Evolutionary conservation across 2,329 filamentous ascomycete species (phyloP), one percentile per base, ranked within the genome.

Genomic region (Xenoacremonium recifei): DNA sequence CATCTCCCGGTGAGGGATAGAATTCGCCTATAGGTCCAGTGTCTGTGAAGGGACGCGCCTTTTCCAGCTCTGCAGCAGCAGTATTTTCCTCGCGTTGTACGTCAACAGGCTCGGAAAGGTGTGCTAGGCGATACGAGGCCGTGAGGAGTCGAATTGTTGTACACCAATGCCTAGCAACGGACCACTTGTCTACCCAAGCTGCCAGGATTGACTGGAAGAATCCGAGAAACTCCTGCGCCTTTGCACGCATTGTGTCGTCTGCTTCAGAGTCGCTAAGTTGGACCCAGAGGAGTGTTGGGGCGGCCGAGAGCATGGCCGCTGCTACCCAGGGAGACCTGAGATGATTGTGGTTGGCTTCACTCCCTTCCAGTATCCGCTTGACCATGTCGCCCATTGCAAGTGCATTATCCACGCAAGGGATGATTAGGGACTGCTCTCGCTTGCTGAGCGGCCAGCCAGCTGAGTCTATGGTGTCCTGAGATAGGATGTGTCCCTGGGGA

Each of bases 391-490:
- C 23, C 23, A 27, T 9, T 27, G 7, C 13, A 7, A 27, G 13
- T 27, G 23, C 23, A 13, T 13, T 27, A 9, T 7, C 7, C 7
- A 27, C 23, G 13, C 23, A 27, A 7, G 23, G 7, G 7, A 13
- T 9, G 23, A 27, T 13, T 13, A 27, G 13, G 7, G 23, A 16
- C 4, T 17, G 29, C 4, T 54, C 50, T 5, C 52, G 36, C 21
- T 49, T 37, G 15, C 53, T 37, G 10, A 47, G 48, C 1, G 51
- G 51, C 40, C 45, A 44, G 5, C 53, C 53, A 18, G 53, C 49
- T 2, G 45, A 47, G 20, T 56, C 51, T 9, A 51, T 42, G 3
- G 42, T 34, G 19, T 53, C 37, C 10, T 48, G 27, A 7, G 53
- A 35, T 12, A 41, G 41, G 1, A 51, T 48, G 18, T 41, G 53